Conservation (phyloP, 179 eudicot species). For the Vitellaria paradoxa region DNA sequence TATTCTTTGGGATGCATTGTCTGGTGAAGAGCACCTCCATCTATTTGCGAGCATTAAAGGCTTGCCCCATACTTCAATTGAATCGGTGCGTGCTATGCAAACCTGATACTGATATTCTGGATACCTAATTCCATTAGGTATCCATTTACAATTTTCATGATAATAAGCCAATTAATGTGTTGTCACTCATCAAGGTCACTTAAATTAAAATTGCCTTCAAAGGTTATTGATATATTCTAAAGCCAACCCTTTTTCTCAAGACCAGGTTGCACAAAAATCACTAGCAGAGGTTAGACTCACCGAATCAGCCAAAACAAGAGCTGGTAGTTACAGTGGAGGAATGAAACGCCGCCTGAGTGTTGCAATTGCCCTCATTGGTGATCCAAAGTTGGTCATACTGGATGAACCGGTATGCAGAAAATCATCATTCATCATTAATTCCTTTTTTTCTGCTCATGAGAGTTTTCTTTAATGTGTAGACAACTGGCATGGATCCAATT, state of each 20-base stretch:
- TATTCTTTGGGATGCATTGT: conserved; percentile 87
- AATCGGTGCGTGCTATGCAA: conserved; percentile 33
- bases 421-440: neutral
- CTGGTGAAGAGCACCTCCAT: conserved; percentile 84
- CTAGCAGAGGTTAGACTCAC: conserved; percentile 71
- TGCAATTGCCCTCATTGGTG: conserved; percentile 92
- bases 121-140: neutral
- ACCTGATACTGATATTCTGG: conserved; percentile 12
- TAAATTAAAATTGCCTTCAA: neutral
- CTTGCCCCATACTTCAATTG: conserved; percentile 51
- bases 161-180: neutral
- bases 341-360: conserved; percentile 98
- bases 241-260: neutral
- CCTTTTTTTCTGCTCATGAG: neutral
- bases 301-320: conserved; percentile 70
- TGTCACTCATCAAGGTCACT: neutral
- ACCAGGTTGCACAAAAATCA: conserved; percentile 64
- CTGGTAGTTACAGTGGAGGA: conserved; percentile 95
- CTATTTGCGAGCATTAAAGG: conserved; percentile 93
- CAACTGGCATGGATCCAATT: conserved; percentile 99
- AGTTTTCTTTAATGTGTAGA: conserved; percentile 37
- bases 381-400: conserved; percentile 83
- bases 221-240: neutral
- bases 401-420: conserved; percentile 78
- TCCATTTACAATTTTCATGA: neutral